Conservation (phyloP, 2,329 filamentous ascomycete genomes). For the Myriosclerotinia scirpicola region DNA sequence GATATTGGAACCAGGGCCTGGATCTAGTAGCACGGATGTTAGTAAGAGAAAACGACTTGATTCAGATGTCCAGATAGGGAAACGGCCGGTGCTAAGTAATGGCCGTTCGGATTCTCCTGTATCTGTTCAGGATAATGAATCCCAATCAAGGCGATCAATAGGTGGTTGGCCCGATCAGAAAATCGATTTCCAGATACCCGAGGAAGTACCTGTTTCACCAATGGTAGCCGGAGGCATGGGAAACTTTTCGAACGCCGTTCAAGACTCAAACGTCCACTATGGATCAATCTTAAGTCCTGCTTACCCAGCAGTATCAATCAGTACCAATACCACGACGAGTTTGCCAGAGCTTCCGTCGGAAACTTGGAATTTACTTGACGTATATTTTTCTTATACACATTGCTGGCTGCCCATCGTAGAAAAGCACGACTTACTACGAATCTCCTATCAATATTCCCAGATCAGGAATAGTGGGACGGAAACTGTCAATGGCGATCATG, state of each 20-base stretch:
- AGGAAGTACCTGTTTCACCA: not conserved
- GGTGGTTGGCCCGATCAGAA: slow-evolving; percentile 21
- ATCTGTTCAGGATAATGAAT: slow-evolving; percentile 1
- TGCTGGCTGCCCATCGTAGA: slow-evolving; percentile 75
- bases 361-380: slow-evolving; percentile 56
- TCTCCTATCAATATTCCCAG: slow-evolving; percentile 39
- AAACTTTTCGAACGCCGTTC: not conserved
- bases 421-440: slow-evolving; percentile 49
- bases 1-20: slow-evolving; percentile 31
- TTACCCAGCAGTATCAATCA: slow-evolving; percentile 20
- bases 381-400: slow-evolving; percentile 75
- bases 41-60: slow-evolving; percentile 35
- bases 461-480: slow-evolving; percentile 23
- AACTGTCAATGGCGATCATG: slow-evolving; percentile 45
- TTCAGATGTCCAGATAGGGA: slow-evolving; percentile 29
- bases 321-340: slow-evolving; percentile 19
- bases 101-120: slow-evolving; percentile 12
- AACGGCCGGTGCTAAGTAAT: slow-evolving; percentile 19
- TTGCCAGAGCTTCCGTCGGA: slow-evolving; percentile 38
- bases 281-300: slow-evolving; percentile 32
- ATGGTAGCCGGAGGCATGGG: not conserved
- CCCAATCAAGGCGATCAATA: not conserved
- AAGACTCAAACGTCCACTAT: slow-evolving; percentile 20
- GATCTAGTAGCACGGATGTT: slow-evolving; percentile 25
- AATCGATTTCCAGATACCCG: slow-evolving; percentile 15